Evolutionary conservation across 192 early-diverging fungal genomes (phyloP).

Genomic region (Backusella westeae): DNA sequence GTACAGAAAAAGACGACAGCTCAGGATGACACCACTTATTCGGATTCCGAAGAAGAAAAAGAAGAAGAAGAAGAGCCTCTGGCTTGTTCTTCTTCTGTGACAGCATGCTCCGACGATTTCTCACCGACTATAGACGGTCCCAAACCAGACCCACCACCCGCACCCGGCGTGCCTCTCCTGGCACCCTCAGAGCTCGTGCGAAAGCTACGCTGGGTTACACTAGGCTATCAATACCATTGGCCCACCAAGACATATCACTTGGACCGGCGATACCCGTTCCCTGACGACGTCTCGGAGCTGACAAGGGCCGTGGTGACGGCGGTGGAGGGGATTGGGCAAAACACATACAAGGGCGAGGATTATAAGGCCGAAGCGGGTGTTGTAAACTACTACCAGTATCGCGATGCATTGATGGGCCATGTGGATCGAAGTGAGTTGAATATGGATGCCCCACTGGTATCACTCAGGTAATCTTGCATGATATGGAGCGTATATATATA

Average conservation of each 20-base stretch:
- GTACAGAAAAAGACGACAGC: conserved; percentile 17
- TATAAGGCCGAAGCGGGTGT: conserved; percentile 89
- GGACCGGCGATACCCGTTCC: conserved; percentile 64
- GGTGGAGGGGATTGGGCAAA: conserved; percentile 52
- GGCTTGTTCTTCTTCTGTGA: background rate
- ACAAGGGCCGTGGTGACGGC: conserved; percentile 65
- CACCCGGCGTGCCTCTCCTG: conserved; percentile 10
- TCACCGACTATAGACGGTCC: background rate
- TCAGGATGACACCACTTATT: background rate
- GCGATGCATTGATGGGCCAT: conserved; percentile 86
- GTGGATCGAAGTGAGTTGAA: conserved; percentile 90
- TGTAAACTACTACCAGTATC: conserved; percentile 87
- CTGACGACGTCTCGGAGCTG: conserved; percentile 58
- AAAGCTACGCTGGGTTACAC: conserved; percentile 71
- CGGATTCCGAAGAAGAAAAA: background rate
- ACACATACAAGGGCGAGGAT: conserved; percentile 52
- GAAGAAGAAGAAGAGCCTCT: background rate
- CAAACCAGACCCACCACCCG: background rate
- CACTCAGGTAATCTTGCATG: conserved; percentile 45
- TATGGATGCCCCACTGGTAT: conserved; percentile 82
- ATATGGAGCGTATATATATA: too few species aligned
- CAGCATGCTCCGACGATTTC: conserved; percentile 18
- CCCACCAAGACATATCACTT: conserved; percentile 76
- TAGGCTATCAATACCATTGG: conserved; percentile 84
- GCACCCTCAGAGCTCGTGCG: conserved; percentile 44